Base-by-base conservation (phyloP, 2,329 filamentous ascomycete species). In the Domatiomyces globalis region DNA sequence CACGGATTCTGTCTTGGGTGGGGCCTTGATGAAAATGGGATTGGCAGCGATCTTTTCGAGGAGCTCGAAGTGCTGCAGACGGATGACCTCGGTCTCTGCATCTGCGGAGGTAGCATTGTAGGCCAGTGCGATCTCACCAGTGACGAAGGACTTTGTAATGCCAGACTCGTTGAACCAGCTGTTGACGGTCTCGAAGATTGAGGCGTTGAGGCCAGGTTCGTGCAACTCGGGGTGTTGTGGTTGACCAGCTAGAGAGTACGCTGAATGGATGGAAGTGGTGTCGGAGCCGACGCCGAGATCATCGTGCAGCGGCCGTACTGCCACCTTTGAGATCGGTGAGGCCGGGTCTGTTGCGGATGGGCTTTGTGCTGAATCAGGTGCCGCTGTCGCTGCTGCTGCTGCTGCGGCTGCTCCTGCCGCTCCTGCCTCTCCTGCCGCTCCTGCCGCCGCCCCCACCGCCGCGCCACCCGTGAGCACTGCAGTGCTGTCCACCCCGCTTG, bases 41-140 rank as follows among this genome's bases (percentile, higher is more conserved):
- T 98, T 98, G 1, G 89, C 88, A 0, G 88, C 89, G 51, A 98
- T 89, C 62, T 87, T 88, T 62, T 96, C 92, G 5, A 98, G 76
- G n/a, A 78, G 77, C 8, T 82, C 70, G 64, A 94, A 95, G 64
- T 95, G 92, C 62, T 94, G 87, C 54, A 98, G 79, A 18, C 86
- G 83, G 58, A 96, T 83, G 1, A 73, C 83, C 61, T 89, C 77
- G 1, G 66, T 68, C 19, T 71, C 70, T 49, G 69, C 66, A 19
- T 67, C 63, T 12, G 65, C 60, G 29, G 63, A 69, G 49, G 74
- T 71, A 17, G 76, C 66, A 56, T 92, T 92, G 66, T 89, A 89
- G 19, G 83, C 80, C 58, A 98, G 79, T 2, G 90, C 92, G 59
- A 98, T 81, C 69, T 98, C 90, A 52, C 92, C 92, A 45, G 83